Percentiles rank a stretch among this genome's conserved stretches.
Evolutionary conservation across 805 yeast genomes (phyloP).

Genomic region (Hanseniaspora valbyensis): DNA sequence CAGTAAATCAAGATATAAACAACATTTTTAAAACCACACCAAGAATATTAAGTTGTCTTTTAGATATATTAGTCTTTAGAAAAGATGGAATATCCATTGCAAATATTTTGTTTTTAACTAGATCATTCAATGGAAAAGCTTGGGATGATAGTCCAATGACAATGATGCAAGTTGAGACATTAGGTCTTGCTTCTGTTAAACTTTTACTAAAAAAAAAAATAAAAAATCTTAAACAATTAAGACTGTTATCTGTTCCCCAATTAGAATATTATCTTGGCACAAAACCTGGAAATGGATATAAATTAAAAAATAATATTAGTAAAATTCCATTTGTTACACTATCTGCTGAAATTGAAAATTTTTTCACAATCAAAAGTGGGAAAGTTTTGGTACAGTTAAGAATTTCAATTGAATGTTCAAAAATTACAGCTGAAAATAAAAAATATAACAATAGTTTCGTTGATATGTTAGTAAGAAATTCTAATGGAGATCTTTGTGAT

Average conservation of each 20-base stretch:
- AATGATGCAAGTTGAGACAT: conserved; percentile 38
- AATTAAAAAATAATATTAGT: conserved; percentile 29
- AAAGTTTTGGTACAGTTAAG: not conserved
- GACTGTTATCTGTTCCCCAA: conserved; percentile 25
- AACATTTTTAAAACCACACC: conserved; percentile 34
- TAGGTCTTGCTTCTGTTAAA: conserved; percentile 35
- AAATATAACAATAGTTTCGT: conserved; percentile 25
- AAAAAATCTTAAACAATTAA: conserved; percentile 27
- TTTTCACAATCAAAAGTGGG: not conserved
- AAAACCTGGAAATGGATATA: conserved; percentile 34
- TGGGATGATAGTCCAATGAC: conserved; percentile 42
- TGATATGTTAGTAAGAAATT: conserved; percentile 26
- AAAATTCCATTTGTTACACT: conserved; percentile 32
- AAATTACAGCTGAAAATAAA: conserved; percentile 8
- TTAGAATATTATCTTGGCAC: conserved; percentile 35
- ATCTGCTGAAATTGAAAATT: not conserved
- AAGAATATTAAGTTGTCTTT: conserved; percentile 35
- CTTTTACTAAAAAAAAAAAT: conserved; percentile 33
- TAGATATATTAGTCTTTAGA: conserved; percentile 35
- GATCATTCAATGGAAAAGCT: conserved; percentile 36
- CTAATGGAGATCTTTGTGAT: conserved; percentile 33
- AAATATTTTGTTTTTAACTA: conserved; percentile 30
- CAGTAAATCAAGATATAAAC: conserved; percentile 37
- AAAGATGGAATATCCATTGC: conserved; percentile 35
- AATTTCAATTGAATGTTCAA: not conserved